Conservation (phyloP, 2,329 filamentous ascomycete genomes). For the Metarhizium album region DNA sequence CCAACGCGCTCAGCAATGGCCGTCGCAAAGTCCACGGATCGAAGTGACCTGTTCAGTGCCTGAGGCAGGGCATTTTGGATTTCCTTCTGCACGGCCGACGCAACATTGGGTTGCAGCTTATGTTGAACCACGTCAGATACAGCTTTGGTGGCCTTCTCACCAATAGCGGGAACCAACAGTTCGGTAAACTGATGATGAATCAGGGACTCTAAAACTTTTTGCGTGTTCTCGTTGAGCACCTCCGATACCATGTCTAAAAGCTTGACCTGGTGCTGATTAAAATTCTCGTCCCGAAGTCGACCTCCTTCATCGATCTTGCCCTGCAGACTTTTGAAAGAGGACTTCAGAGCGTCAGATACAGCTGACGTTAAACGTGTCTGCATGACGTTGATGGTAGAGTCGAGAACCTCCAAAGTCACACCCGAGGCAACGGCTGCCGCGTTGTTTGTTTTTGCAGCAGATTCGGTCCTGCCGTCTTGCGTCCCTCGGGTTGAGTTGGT, state of each 20-base stretch:
- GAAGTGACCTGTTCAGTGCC: conserved; percentile 42
- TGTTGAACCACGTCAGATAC: conserved; percentile 62
- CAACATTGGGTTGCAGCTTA: conserved; percentile 55
- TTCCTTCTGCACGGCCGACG: conserved; percentile 59
- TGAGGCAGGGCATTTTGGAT: conserved; percentile 61
- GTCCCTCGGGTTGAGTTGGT: conserved; percentile 23
- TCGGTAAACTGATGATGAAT: conserved; percentile 66
- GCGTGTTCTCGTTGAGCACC: conserved; percentile 51
- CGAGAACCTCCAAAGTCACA: conserved; percentile 36
- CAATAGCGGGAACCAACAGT: conserved; percentile 64
- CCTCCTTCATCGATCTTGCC: conserved; percentile 56
- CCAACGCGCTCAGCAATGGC: conserved; percentile 59
- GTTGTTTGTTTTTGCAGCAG: conserved; percentile 16
- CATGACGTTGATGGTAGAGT: conserved; percentile 42
- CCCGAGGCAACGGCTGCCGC: conserved; percentile 13
- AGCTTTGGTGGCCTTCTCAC: conserved; percentile 53
- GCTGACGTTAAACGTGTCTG: conserved; percentile 39
- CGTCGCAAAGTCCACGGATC: conserved; percentile 63
- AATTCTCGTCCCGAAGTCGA: conserved; percentile 37
- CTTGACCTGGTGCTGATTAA: conserved; percentile 41
- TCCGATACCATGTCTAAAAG: conserved; percentile 48
- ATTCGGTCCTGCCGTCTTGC: conserved; percentile 17
- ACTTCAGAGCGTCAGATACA: conserved; percentile 40
- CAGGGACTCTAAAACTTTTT: conserved; percentile 65
- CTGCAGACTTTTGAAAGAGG: conserved; percentile 50